Evolutionary conservation across 2,329 filamentous ascomycete genomes (phyloP).

Genomic region (Coniochaeta ligniaria): DNA sequence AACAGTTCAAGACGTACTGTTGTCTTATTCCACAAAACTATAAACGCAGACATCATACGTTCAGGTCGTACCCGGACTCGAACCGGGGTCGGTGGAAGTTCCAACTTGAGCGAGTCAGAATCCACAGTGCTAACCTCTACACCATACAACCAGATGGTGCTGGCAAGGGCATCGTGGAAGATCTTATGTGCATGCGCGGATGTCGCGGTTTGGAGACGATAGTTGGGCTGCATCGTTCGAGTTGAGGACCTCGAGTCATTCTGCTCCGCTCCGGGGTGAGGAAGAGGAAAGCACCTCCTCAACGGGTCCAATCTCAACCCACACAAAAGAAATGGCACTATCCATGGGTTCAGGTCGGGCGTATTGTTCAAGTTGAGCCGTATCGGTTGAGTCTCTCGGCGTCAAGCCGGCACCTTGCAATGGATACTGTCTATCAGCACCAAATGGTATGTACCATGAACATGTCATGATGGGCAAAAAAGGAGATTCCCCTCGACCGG

Average conservation of each 20-base stretch:
- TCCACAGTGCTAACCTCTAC: background rate
- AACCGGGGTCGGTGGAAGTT: background rate
- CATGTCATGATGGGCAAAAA: background rate
- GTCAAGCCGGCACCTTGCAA: no score
- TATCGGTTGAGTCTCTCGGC: no score
- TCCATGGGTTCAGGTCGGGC: no score
- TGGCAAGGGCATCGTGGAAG: background rate
- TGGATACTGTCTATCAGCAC: no score
- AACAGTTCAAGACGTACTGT: background rate
- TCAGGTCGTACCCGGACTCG: slow-evolving; percentile 1
- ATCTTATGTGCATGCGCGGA: background rate
- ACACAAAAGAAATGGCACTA: no score
- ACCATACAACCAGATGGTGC: background rate
- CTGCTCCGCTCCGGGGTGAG: background rate
- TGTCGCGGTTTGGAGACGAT: background rate
- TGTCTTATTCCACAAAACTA: no score
- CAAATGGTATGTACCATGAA: no score
- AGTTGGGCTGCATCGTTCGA: background rate
- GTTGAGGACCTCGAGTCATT: background rate
- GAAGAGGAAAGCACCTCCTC: background rate
- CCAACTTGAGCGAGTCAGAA: background rate
- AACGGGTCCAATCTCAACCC: background rate
- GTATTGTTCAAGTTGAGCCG: no score
- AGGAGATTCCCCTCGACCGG: background rate
- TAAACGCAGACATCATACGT: no score